These are phyloP conservation scores for Penicillium longicatenatum DNA, from an alignment of 495 filamentous ascomycete genomes.

Conservation along the genomic window DNA sequence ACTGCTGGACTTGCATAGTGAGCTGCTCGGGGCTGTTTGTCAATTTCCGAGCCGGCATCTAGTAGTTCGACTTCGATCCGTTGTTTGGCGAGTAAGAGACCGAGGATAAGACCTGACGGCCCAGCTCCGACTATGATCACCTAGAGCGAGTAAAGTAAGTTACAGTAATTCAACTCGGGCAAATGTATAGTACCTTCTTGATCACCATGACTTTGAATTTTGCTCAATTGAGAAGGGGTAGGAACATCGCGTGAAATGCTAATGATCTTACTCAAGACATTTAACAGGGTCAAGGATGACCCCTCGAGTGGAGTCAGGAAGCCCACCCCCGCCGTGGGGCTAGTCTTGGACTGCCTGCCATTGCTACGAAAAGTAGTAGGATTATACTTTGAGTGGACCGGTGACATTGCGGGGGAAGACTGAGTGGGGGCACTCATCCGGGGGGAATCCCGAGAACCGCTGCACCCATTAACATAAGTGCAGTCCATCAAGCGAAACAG, in stretches of 20 bases:
- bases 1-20: slow-evolving; percentile 53
- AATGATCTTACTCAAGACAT: not conserved
- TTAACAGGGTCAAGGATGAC: not conserved
- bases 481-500: too few relatives aligned
- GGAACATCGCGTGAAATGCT: not conserved
- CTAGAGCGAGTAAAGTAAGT: slow-evolving; percentile 16
- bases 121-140: slow-evolving; percentile 59
- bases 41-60: slow-evolving; percentile 50
- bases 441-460: slow-evolving; percentile 15
- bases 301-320: not conserved
- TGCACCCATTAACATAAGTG: not conserved
- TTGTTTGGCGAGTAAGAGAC: slow-evolving; percentile 54
- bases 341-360: not conserved
- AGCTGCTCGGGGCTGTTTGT: slow-evolving; percentile 58
- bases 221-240: not conserved
- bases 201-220: slow-evolving; percentile 17
- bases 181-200: slow-evolving; percentile 22
- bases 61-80: slow-evolving; percentile 55
- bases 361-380: not conserved
- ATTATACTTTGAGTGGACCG: not conserved
- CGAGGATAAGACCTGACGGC: slow-evolving; percentile 57
- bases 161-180: not conserved
- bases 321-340: slow-evolving; percentile 18
- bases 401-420: not conserved
- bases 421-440: slow-evolving; percentile 10